Base-by-base conservation (phyloP, 495 filamentous ascomycete genomes). In the Chlorociboria aeruginascens region DNA sequence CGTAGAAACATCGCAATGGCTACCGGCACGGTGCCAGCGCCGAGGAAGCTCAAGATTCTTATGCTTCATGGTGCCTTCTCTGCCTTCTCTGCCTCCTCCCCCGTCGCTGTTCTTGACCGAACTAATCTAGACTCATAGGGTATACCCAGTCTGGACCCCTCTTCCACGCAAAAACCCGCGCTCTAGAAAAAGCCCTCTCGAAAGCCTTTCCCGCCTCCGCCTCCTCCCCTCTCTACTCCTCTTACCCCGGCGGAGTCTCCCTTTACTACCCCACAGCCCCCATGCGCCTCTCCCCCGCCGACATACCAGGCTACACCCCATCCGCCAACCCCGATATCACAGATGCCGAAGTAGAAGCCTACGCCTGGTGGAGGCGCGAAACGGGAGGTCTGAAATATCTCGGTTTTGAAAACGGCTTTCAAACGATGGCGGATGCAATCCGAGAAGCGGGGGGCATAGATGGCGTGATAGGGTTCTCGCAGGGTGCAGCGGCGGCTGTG, bases 101-200 rank as follows among this genome's bases (percentile, higher is more conserved):
- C 32, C 32, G 39, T 43, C 3, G 25, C 46, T 44, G 8, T 11
- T 12, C 16, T 35, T 38, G 20, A 11, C 13, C 28, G 28, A 33
- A 25, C 6, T 32, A 20, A 8, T 38, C 17, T 17, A n/a, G 9
- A 8, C 11, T 30, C 12, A 34, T 46, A 74, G 79, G 90, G 65
- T 97, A 83, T 78, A 95, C 90, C 1, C 92, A 97, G 72, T 89
- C 87, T 30, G 88, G 89, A 31, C 61, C 78, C 1, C 67, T 86
- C 60, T 97, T 96, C 78, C 81, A 78, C 66, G 76, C 83, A 64
- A 97, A 96, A 71, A 90, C 84, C 53, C 81, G 82, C 63, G 89
- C 87, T 17, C 73, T 96, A 12, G 72, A 85, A 57, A 96, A 95
- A 64, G 61, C 77, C 58, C 75, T 96, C 42, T 68, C 70, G 43